Conservation (phyloP, 176 grass and related monocot genomes). For the Canna indica region DNA sequence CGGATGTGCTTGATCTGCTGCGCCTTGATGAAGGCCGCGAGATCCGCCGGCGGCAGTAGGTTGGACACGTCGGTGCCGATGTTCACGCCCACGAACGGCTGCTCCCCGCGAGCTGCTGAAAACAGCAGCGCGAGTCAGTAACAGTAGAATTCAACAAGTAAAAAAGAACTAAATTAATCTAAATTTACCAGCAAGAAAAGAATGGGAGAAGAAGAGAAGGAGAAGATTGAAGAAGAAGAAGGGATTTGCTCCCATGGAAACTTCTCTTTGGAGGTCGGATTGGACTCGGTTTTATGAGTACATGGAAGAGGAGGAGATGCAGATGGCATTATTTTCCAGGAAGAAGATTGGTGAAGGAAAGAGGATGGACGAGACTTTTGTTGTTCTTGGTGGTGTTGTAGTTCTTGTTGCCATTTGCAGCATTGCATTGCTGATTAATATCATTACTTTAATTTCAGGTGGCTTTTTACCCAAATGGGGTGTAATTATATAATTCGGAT, state of each 20-base stretch:
- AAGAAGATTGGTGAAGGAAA: not conserved
- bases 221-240: not conserved
- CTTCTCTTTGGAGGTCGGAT: not conserved
- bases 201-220: not conserved
- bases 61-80: slow-evolving; percentile 73
- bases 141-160: not conserved
- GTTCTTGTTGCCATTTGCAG: too few species aligned
- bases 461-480: too few species aligned
- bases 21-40: slow-evolving; percentile 52
- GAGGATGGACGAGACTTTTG: too few species aligned
- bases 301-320: not conserved
- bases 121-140: not conserved
- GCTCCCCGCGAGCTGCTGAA: not conserved
- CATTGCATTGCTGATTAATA: too few species aligned
- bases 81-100: slow-evolving; percentile 72
- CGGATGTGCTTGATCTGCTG: slow-evolving; percentile 74
- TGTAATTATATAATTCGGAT: too few species aligned
- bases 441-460: too few species aligned
- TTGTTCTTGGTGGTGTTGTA: too few species aligned
- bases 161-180: not conserved
- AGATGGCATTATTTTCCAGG: not conserved
- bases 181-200: not conserved
- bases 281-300: too few species aligned
- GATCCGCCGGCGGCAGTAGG: slow-evolving; percentile 66
- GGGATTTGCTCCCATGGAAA: not conserved